A percentile compares a stretch with the other conserved stretches of the same genome.
phyloP scores from a whole-genome alignment of 1,284 basidiomycete species.

The Trametes polyzona region DNA sequence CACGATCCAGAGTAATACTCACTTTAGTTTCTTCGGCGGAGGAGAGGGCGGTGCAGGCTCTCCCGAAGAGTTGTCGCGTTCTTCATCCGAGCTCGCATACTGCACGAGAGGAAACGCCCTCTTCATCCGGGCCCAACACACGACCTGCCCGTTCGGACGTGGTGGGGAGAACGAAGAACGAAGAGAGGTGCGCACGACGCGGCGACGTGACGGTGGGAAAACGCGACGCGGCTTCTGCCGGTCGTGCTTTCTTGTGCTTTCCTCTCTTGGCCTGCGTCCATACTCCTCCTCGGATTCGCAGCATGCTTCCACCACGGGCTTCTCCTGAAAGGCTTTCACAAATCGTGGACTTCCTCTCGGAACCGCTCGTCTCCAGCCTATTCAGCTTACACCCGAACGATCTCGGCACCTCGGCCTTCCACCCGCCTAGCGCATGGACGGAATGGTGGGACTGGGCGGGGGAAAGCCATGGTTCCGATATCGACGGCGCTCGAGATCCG shows the following conservation, averaged over 20 bases:
- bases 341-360: slow-evolving; percentile 27
- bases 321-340: background rate
- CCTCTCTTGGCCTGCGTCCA: background rate
- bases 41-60: background rate
- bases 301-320: background rate
- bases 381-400: slow-evolving; percentile 36
- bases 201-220: background rate
- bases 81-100: slow-evolving; percentile 24
- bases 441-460: slow-evolving; percentile 39
- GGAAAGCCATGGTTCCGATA: background rate
- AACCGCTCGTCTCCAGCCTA: slow-evolving; percentile 24
- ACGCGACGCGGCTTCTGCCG: background rate
- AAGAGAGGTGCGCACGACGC: too few species aligned
- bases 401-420: slow-evolving; percentile 24
- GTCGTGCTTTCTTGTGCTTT: background rate
- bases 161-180: background rate
- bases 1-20: too few species aligned
- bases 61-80: slow-evolving; percentile 1
- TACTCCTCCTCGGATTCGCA: background rate
- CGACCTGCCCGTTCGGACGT: too few species aligned
- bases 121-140: too few species aligned
- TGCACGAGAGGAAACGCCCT: slow-evolving; percentile 7
- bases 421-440: slow-evolving; percentile 30
- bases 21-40: slow-evolving; percentile 5
- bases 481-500: background rate